Conservation (phyloP, 495 filamentous ascomycete species). For the Cenococcum geophilum region DNA sequence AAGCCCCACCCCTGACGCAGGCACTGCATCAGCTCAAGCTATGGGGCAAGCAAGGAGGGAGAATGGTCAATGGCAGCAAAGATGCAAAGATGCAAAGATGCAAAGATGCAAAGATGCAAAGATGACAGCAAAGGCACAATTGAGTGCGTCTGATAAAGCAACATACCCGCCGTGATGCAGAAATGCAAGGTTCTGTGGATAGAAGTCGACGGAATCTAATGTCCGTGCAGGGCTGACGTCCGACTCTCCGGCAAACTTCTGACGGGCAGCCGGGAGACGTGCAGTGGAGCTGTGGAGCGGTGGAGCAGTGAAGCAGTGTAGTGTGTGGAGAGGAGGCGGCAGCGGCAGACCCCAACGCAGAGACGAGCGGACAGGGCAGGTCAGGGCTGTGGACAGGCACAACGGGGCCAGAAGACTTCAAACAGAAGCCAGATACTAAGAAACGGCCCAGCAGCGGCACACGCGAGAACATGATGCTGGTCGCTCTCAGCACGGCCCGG, state of each 20-base stretch:
- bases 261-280: background rate
- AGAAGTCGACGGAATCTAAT: conserved; percentile 26
- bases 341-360: no score
- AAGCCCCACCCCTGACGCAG: conserved; percentile 25
- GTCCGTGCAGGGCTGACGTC: conserved; percentile 34
- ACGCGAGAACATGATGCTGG: background rate
- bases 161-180: conserved; percentile 31
- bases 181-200: conserved; percentile 25
- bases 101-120: conserved; percentile 12
- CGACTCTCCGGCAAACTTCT: conserved; percentile 16
- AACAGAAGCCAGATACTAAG: no score
- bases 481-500: background rate
- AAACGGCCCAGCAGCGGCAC: background rate
- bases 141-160: conserved; percentile 29
- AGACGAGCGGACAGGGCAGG: no score
- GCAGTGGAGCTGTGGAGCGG: no score
- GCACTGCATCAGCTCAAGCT: conserved; percentile 30
- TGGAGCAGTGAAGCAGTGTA: no score
- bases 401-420: no score
- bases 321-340: no score
- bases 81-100: conserved; percentile 4
- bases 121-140: conserved; percentile 30
- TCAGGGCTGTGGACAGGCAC: no score
- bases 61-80: background rate
- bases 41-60: conserved; percentile 26